Conservation (phyloP, 2,329 filamentous ascomycete genomes). For the Talaromyces sp. region DNA sequence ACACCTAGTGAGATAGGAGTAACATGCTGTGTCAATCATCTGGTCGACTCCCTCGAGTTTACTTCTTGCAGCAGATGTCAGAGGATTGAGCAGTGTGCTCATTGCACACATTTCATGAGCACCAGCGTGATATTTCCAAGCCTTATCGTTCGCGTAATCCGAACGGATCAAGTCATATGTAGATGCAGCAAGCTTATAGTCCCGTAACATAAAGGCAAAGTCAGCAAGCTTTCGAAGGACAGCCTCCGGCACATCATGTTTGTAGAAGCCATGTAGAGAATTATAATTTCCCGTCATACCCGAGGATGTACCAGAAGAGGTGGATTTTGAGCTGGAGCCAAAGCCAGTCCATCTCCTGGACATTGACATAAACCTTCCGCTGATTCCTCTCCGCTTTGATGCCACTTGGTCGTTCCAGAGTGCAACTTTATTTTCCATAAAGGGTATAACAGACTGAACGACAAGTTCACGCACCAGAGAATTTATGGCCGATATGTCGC, state of each 20-base stretch:
- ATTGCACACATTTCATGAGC: conserved; percentile 93
- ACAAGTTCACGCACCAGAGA: conserved; percentile 93
- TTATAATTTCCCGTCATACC: conserved; percentile 67
- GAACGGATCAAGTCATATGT: conserved; percentile 86
- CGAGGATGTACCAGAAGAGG: conserved; percentile 47
- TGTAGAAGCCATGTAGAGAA: conserved; percentile 71
- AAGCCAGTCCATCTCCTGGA: conserved; percentile 88
- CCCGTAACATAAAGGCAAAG: conserved; percentile 93
- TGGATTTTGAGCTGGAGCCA: conserved; percentile 61
- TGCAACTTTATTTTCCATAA: conserved; percentile 88
- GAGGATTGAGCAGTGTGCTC: conserved; percentile 73
- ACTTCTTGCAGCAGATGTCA: conserved; percentile 68
- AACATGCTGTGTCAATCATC: conserved; percentile 84
- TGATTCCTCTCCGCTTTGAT: conserved; percentile 80
- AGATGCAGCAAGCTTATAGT: conserved; percentile 88
- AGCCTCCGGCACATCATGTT: conserved; percentile 78
- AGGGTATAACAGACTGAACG: conserved; percentile 88
- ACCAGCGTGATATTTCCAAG: conserved; percentile 91
- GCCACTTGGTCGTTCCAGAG: conserved; percentile 98
- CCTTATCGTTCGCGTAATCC: conserved; percentile 93
- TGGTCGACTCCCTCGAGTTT: conserved; percentile 78
- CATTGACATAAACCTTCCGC: conserved; percentile 89
- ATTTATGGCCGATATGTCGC: conserved; percentile 81
- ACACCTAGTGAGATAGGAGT: conserved; percentile 87
- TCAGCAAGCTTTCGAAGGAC: conserved; percentile 91